Evolutionary conservation across 495 filamentous ascomycete species (phyloP), one percentile per base, ranked within the genome.

Genomic region (Penicillium subrubescens): DNA sequence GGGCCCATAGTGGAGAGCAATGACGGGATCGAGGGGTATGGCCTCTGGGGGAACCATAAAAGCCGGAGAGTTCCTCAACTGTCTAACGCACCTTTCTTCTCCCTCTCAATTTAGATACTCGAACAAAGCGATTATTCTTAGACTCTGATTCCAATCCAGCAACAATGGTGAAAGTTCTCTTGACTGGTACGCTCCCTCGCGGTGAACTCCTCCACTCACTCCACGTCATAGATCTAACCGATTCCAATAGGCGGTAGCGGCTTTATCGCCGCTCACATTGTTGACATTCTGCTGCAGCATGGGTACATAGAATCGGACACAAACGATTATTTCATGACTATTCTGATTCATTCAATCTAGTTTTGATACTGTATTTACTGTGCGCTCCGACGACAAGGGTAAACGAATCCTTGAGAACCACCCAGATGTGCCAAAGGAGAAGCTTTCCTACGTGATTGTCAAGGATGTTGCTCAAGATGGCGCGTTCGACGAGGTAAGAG

Each of bases 301-400:
- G 84, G 82, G 83, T 85, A 67, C 43, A 75, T 29, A 7, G 41
- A 29, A 21, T 52, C 35, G 17, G 34, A 23, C 12, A 52, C 25
- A 8, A 19, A 51, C 44, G 53, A 44, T 14, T 7, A 8, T 17
- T 31, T 8, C 27, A 21, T 34, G 29, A 34, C 6, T 4, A 35
- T 62, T 54, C 23, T 4, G 50, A 61, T 66, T 37, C 65, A n/a
- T 25, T 52, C 51, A n/a, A 61, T 61, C 8, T 55, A 82, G 76
- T 21, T 90, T 94, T 74, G 86, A 86, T 46, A 92, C 95, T 14
- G 87, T 95, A 15, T 92, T 92, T 11, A 97, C 92, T 6, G 94
- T 98, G 54, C 85, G 94, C 53, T 89, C 86, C 4, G 82, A 90
- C 57, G 86, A 87, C 23, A 98, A 98, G 73, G 93, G 89, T 21